phyloP scores from a whole-genome alignment of 108 stramenopile species.

The Skeletonema menzelii region DNA sequence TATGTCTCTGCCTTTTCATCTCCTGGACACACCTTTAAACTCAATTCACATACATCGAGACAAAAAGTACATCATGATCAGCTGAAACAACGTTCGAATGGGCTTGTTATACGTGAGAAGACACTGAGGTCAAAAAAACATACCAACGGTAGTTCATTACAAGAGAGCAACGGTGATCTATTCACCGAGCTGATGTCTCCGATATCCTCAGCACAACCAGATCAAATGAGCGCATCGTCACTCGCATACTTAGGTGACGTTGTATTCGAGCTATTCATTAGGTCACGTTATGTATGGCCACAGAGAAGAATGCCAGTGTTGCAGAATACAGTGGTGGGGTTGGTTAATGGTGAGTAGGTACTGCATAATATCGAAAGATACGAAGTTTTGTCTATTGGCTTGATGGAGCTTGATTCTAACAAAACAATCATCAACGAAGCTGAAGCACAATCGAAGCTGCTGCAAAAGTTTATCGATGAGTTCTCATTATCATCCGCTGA shows the following conservation, averaged over 20 bases:
- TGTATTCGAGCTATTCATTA: conserved; percentile 77
- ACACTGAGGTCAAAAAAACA: neutral
- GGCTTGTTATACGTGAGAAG: neutral
- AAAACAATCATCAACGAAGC: conserved; percentile 43
- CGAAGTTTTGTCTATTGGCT: neutral
- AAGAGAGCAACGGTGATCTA: neutral
- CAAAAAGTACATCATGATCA: neutral
- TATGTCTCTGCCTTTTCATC: neutral
- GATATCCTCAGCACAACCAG: conserved; percentile 30
- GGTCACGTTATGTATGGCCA: conserved; percentile 84
- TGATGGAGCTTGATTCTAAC: neutral
- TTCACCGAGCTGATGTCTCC: conserved; percentile 33
- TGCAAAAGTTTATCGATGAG: conserved; percentile 51
- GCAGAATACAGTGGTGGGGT: conserved; percentile 64
- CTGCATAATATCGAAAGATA: neutral
- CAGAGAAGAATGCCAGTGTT: conserved; percentile 68
- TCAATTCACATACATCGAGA: neutral
- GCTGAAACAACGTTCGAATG: neutral
- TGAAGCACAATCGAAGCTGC: conserved; percentile 72
- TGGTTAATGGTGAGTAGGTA: conserved; percentile 72
- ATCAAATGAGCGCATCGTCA: conserved; percentile 82
- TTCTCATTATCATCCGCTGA: conserved; percentile 65
- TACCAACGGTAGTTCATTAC: neutral
- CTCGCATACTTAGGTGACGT: conserved; percentile 87
- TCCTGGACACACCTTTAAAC: neutral